Evolutionary conservation across 108 stramenopile species (phyloP).

Genomic region (Pseudonitzschia delicatissima): DNA sequence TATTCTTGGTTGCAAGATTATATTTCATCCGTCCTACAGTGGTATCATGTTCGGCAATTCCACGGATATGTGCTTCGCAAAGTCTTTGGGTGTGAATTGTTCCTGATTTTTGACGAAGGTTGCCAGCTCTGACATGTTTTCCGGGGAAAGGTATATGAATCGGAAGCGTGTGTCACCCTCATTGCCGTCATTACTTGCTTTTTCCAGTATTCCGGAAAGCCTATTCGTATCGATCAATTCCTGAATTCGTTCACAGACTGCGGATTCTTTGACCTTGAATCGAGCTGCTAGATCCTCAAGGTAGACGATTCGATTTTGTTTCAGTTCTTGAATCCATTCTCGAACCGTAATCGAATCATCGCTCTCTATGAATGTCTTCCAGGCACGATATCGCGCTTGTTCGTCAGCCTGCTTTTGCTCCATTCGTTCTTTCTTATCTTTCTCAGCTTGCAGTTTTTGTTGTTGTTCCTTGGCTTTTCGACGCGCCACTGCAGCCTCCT

Average conservation of each 20-base stretch:
- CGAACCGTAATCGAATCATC: constrained; percentile 26
- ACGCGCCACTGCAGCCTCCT: constrained; percentile 19
- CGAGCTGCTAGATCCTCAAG: constrained; percentile 36
- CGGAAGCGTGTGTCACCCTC: too few relatives aligned
- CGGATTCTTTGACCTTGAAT: constrained; percentile 19
- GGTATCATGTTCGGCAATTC: too few relatives aligned
- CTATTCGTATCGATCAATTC: constrained; percentile 27
- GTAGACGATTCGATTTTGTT: constrained; percentile 24
- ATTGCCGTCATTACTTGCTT: constrained; percentile 3
- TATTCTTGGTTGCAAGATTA: too few relatives aligned
- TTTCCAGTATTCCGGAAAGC: constrained; percentile 32
- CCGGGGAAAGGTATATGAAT: constrained; percentile 14
- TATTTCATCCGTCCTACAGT: too few relatives aligned
- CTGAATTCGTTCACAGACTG: constrained; percentile 23
- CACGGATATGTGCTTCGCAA: too few relatives aligned
- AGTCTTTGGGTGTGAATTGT: constrained; percentile 2
- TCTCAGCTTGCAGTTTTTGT: constrained; percentile 5
- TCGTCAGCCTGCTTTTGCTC: constrained; percentile 22
- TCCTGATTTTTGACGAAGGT: not conserved
- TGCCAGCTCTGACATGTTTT: constrained; percentile 15
- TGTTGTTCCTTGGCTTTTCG: constrained; percentile 15
- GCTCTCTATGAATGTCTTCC: constrained; percentile 22
- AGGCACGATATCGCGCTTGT: constrained; percentile 2
- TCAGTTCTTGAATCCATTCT: constrained; percentile 34
- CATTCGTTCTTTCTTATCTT: constrained; percentile 21